Evolutionary conservation across 495 filamentous ascomycete genomes (phyloP).

Genomic region (Lasiosphaeria miniovina): DNA sequence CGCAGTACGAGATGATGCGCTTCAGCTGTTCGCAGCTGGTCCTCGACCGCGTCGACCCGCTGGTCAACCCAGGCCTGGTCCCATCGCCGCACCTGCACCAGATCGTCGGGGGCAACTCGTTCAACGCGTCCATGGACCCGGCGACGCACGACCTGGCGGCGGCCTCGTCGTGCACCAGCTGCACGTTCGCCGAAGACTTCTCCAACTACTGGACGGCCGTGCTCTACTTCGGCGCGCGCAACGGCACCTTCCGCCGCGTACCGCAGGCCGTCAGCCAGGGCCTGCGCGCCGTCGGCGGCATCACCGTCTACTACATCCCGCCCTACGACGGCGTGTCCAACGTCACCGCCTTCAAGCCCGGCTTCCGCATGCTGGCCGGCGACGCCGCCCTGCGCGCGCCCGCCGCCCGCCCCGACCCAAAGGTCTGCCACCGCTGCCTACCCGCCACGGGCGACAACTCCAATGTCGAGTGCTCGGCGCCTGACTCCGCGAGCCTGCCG

Average conservation of each 20-base stretch:
- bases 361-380: constrained; percentile 71
- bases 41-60: constrained; percentile 17
- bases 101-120: constrained; percentile 7
- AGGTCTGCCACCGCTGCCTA: constrained; percentile 30
- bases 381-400: constrained; percentile 42
- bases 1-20: constrained; percentile 9
- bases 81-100: constrained; percentile 23
- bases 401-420: constrained; percentile 35
- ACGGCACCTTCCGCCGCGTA: constrained; percentile 36
- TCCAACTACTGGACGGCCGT: constrained; percentile 43
- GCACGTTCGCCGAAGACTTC: constrained; percentile 29
- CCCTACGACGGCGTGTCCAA: constrained; percentile 30
- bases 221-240: constrained; percentile 33
- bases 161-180: constrained; percentile 28
- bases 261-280: constrained; percentile 22
- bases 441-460: constrained; percentile 41
- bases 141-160: constrained; percentile 21
- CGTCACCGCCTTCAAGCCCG: constrained; percentile 44
- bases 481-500: constrained; percentile 26
- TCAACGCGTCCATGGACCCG: constrained; percentile 20
- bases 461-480: constrained; percentile 18
- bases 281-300: constrained; percentile 24
- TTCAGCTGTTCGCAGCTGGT: constrained; percentile 18
- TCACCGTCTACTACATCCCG: constrained; percentile 40
- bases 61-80: constrained; percentile 16